Evolutionary conservation across 2,329 filamentous ascomycete species (phyloP), one percentile per base, ranked within the genome.

Genomic region (Triangularia verruculosa): DNA sequence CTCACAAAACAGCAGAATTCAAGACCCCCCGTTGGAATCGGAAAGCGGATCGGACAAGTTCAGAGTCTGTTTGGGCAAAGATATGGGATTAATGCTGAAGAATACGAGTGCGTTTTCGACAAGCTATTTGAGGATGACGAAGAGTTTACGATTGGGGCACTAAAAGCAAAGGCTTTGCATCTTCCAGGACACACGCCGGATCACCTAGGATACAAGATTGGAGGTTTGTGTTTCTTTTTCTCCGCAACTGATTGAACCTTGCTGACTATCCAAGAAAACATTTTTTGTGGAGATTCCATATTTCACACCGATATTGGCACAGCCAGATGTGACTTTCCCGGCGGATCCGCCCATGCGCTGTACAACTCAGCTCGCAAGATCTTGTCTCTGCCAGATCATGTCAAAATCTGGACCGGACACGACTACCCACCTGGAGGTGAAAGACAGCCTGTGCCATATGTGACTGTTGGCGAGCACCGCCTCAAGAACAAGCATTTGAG

Each of bases 111-210:
- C 0, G 80, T 78, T 0, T 88, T 89, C 68, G 83, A 86, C 55
- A 73, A 77, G 5, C 74, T 85, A 1, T 84, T 84, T 43, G 73
- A 81, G 0, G 83, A 88, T 51, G 78, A 84, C 32, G 83, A 87
- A 64, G 64, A 64, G 0, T 86, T 88, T 66, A 17, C 67, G 0
- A 77, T 89, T 39, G 85, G 86, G 0, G 61, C 71, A 0, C 30
- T 88, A 13, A 70, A 66, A 1, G 81, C 74, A 0, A 75, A 71
- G 2, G 83, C 79, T 0, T 70, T 88, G 0, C 81, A 87, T 67
- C 78, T 89, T 0, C 84, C 85, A 0, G 86, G 85, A 0, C 84
- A 88, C 66, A 87, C 85, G 0, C 83, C 85, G 0, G 86, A 88
- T 66, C 84, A 88, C 61, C 69, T 86, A 13, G 86, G 85, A 0